Base-by-base conservation (phyloP, 208 protist genomes). In the Lotmaria passim region DNA sequence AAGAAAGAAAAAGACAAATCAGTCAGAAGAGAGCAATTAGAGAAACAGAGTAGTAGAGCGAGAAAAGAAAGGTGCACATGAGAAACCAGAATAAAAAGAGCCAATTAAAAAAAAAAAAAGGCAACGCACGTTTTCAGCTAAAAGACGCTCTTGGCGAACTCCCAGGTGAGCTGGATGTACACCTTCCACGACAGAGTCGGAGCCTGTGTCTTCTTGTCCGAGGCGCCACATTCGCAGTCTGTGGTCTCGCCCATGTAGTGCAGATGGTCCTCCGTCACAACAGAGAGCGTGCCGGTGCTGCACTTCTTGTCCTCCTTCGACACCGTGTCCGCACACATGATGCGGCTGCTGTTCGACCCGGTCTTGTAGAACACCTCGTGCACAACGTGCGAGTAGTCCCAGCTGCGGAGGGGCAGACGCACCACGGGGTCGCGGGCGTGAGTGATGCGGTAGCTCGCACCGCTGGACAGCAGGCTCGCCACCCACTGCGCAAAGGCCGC, bases 11-110 rank as follows among this genome's bases (percentile, higher is more conserved):
- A 12, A 41, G 59, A 55, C 26, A 66, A 47, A 31, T n/a, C 15
- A 53, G n/a, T 23, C 33, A 38, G 53, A 53, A 59, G 24, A n/a
- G n/a, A n/a, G n/a, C n/a, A n/a, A n/a, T n/a, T n/a, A n/a, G 86
- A n/a, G 50, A 23, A 14, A 73, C 82, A 53, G 79, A 91, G 10
- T 70, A 85, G 81, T 89, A 87, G 34, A 91, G 68, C 15, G 53
- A 17, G 19, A 78, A n/a, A n/a, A n/a, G n/a, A n/a, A n/a, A n/a
- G n/a, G n/a, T n/a, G n/a, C n/a, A n/a, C n/a, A n/a, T n/a, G n/a
- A n/a, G n/a, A n/a, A n/a, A n/a, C n/a, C n/a, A n/a, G n/a, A n/a
- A n/a, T n/a, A n/a, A n/a, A n/a, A n/a, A n/a, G n/a, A n/a, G n/a
- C n/a, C n/a, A n/a, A n/a, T n/a, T n/a, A n/a, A n/a, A n/a, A n/a